Evolutionary conservation across 2,329 filamentous ascomycete genomes (phyloP), one percentile per base, ranked within the genome.

Genomic region (Arthroderma sp.): DNA sequence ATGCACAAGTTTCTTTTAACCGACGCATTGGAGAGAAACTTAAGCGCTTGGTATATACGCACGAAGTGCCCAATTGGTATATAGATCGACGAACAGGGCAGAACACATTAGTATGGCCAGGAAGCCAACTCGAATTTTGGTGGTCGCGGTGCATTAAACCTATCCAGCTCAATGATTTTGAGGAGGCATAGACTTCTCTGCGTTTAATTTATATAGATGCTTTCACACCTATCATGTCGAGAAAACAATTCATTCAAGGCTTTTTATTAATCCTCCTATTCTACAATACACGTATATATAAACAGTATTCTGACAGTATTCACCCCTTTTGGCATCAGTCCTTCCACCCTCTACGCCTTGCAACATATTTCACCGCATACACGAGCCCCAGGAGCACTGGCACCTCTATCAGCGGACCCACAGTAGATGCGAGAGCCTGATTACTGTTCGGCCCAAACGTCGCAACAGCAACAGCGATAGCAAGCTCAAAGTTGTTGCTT

Each of bases 401-500:
- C 3, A 94, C 86, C 57, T 94, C 86, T 43, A 94, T 83, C 52
- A 94, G 62, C 2, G 87, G 87, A 0, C 86, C 85, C 0, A 94
- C 85, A 0, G 86, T 93, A 5, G 83, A 72, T 1, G 87, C 85
- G 38, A 94, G 67, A 0, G 86, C 86, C 62, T 94, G 80, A 41
- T 87, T 78, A 54, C 83, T 89, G 36, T 82, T 67, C 0, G 81
- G 73, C 0, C 86, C 87, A 63, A 83, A 94, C 0, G 81, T 81
- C 0, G 86, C 82, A 3, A 94, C 80, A 0, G 84, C 84, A 0
- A 94, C 86, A 0, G 86, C 86, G 63, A 94, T 94, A 0, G 87
- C 85, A 27, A 94, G 67, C 66, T 94, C 87, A 56, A 94, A 94
- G 59, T 94, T 94, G 58, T 94, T 94, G 60, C 86, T 94, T 1